Evolutionary conservation across 768 basidiomycete species (phyloP).

Genomic region (Amanita pallidorosea): DNA sequence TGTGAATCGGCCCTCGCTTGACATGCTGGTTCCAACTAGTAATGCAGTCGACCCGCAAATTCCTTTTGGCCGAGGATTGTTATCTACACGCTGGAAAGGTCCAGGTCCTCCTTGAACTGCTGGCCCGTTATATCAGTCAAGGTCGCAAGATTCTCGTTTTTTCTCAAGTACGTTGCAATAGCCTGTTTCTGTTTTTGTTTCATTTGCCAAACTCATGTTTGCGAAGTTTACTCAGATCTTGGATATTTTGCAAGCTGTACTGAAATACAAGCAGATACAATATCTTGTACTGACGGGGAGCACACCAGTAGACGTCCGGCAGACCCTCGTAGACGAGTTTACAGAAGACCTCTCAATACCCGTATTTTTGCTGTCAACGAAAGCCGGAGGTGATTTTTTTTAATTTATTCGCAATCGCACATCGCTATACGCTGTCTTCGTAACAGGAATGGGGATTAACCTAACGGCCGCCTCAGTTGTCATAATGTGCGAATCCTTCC

Average conservation of each 20-base stretch:
- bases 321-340: slow-evolving; percentile 92
- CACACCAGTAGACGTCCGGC: slow-evolving; percentile 88
- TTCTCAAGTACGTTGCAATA: slow-evolving; percentile 58
- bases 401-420: neutral
- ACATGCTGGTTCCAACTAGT: neutral
- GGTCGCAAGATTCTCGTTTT: slow-evolving; percentile 85
- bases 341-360: slow-evolving; percentile 79
- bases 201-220: neutral
- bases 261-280: slow-evolving; percentile 60
- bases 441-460: slow-evolving; percentile 83
- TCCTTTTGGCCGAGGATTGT: slow-evolving; percentile 59
- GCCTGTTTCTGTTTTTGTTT: too few relatives aligned
- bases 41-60: slow-evolving; percentile 58
- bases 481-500: slow-evolving; percentile 51
- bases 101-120: slow-evolving; percentile 55
- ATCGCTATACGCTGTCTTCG: slow-evolving; percentile 2
- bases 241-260: slow-evolving; percentile 80
- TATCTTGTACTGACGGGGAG: slow-evolving; percentile 85
- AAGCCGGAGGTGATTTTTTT: slow-evolving; percentile 62
- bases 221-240: slow-evolving; percentile 88
- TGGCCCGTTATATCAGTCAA: slow-evolving; percentile 54
- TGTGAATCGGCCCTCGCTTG: slow-evolving; percentile 8
- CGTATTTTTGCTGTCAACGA: slow-evolving; percentile 86
- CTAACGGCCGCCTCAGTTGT: slow-evolving; percentile 93
- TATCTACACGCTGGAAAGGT: slow-evolving; percentile 89